Conservation (phyloP, 441 rosid genomes). For the Jatropha multifida region DNA sequence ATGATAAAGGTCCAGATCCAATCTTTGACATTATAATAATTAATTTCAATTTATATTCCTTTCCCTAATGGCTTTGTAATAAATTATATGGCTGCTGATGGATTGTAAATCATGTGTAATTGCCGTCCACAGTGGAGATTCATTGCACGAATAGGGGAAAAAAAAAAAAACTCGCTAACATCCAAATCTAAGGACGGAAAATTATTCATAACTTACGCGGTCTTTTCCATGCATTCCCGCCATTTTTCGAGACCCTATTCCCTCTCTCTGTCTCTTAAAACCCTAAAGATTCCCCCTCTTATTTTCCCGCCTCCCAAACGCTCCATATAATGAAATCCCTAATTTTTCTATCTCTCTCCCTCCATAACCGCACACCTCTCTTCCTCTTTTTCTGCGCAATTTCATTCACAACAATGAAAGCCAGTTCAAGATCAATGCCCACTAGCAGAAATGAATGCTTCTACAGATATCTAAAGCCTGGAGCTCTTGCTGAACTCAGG, state of each 20-base stretch:
- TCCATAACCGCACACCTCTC: neutral
- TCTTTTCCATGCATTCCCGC: conserved; percentile 14
- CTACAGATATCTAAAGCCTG: conserved; percentile 52
- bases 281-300: conserved; percentile 17
- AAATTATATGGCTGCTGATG: no score
- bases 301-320: conserved; percentile 22
- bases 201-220: neutral
- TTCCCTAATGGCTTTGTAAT: no score
- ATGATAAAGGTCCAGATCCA: no score
- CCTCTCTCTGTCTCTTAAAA: neutral
- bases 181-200: no score
- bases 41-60: no score
- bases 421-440: conserved; percentile 7
- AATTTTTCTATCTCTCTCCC: neutral
- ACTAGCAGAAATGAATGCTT: conserved; percentile 6
- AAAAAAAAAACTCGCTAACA: no score
- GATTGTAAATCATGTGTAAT: no score
- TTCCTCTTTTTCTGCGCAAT: neutral
- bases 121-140: no score
- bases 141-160: no score
- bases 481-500: conserved; percentile 62
- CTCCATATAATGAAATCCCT: conserved; percentile 7
- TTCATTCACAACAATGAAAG: neutral
- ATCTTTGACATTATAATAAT: no score
- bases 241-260: conserved; percentile 11